Conservation (phyloP, 768 basidiomycete genomes). For the Pleurotus platypus region DNA sequence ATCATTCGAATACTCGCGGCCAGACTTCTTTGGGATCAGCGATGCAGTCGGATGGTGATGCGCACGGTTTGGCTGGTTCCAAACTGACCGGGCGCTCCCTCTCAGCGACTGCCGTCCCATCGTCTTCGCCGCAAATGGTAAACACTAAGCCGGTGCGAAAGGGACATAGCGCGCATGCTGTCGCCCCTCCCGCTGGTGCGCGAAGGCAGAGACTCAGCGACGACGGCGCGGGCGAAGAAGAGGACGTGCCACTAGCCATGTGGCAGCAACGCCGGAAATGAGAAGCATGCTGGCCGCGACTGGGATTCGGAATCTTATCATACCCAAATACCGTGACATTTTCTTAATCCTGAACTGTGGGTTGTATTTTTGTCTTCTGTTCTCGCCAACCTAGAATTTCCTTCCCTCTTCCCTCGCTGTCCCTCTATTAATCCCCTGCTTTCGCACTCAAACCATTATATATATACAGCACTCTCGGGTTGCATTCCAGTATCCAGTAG, state of each 20-base stretch:
- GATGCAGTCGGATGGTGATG: conserved; percentile 18
- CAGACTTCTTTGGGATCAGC: conserved; percentile 29
- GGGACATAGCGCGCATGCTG: conserved; percentile 63
- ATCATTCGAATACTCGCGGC: conserved; percentile 20
- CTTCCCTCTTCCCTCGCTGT: neutral
- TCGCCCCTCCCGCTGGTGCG: conserved; percentile 22
- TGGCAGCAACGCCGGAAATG: conserved; percentile 71
- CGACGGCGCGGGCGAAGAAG: conserved; percentile 53
- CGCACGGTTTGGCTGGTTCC: conserved; percentile 17
- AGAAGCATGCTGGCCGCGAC: conserved; percentile 8
- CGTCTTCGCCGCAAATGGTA: conserved; percentile 28
- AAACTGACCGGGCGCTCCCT: conserved; percentile 62
- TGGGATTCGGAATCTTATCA: too few relatives aligned
- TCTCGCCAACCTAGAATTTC: conserved; percentile 4
- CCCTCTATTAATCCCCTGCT: neutral
- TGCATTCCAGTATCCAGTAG: neutral
- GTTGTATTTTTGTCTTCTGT: neutral
- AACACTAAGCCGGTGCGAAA: conserved; percentile 59
- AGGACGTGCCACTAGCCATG: conserved; percentile 76
- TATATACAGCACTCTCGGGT: neutral
- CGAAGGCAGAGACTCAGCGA: conserved; percentile 41
- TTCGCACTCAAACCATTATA: neutral
- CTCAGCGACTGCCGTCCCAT: conserved; percentile 58
- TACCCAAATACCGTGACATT: neutral
- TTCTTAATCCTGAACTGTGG: neutral